These are phyloP conservation scores for Dendrobium officinale DNA, from an alignment of 106 monocot species.

Conservation along the genomic window DNA sequence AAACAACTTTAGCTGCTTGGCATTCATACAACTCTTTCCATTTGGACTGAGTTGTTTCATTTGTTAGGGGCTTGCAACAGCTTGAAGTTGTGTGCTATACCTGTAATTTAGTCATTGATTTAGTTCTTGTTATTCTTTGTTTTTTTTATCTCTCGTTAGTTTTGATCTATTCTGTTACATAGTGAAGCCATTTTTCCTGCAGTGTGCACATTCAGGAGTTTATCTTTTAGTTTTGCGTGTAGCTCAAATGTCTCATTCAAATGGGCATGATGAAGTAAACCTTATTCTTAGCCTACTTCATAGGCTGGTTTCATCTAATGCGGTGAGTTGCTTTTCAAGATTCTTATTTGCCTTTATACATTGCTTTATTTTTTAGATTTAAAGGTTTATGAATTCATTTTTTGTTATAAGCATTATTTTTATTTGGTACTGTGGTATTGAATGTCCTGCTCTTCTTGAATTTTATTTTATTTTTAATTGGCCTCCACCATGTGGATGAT, in stretches of 20 bases:
- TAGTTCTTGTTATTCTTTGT: not conserved
- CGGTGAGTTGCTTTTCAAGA: slow-evolving; percentile 28
- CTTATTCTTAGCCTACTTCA: slow-evolving; percentile 51
- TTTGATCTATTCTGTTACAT: not conserved
- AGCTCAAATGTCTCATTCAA: slow-evolving; percentile 39
- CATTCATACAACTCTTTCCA: not conserved
- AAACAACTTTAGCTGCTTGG: not conserved
- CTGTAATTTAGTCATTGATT: not conserved
- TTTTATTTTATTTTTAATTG: not conserved
- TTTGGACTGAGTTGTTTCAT: not conserved
- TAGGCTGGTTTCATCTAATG: slow-evolving; percentile 51
- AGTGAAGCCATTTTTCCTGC: slow-evolving; percentile 9
- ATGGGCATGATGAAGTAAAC: slow-evolving; percentile 39
- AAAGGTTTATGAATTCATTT: not conserved
- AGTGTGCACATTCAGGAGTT: slow-evolving; percentile 70
- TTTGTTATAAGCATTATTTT: not conserved
- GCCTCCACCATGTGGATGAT: not conserved
- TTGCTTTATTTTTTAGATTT: not conserved
- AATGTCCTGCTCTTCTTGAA: not conserved
- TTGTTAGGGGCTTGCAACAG: not conserved
- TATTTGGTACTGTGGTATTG: not conserved
- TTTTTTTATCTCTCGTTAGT: not conserved
- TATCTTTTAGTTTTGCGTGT: slow-evolving; percentile 50
- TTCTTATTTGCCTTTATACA: not conserved
- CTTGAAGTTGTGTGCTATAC: not conserved